These are phyloP conservation scores for Persicaria maculosa DNA, from an alignment of 148 eudicot species.

Conservation along the genomic window DNA sequence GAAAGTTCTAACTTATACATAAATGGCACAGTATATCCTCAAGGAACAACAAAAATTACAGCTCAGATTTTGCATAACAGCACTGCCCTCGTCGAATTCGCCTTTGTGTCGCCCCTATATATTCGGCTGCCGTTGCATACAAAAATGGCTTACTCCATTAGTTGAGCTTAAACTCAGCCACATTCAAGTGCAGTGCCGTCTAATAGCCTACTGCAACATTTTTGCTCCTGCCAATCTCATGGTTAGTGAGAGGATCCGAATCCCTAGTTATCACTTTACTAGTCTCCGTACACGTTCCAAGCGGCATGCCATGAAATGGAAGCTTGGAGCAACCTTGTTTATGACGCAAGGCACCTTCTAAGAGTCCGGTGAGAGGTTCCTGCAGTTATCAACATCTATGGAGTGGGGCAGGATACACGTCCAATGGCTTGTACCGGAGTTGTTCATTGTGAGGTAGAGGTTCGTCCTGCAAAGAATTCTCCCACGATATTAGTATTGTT, in stretches of 20 bases:
- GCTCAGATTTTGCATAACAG: not conserved
- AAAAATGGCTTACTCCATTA: not conserved
- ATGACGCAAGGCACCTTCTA: too few species aligned
- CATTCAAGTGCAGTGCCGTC: not conserved
- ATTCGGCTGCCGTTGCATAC: not conserved
- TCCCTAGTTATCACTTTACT: too few species aligned
- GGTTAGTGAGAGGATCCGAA: too few species aligned
- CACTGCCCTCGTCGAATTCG: not conserved
- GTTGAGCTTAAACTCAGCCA: not conserved
- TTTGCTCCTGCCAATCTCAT: too few species aligned
- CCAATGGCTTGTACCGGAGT: conserved; percentile 50
- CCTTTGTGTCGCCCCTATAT: not conserved
- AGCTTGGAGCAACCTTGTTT: too few species aligned
- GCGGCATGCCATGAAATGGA: not conserved
- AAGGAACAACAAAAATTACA: too few species aligned
- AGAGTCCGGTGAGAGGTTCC: too few species aligned
- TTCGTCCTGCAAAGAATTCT: conserved; percentile 42
- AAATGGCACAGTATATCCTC: too few species aligned
- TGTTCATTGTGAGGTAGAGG: conserved; percentile 65
- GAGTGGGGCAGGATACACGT: conserved; percentile 78
- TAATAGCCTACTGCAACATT: too few species aligned
- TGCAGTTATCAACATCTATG: conserved; percentile 47
- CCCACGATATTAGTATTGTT: not conserved
- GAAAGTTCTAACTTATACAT: too few species aligned
- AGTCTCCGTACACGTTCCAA: not conserved